Evolutionary conservation across 2,329 filamentous ascomycete genomes (phyloP), one percentile per base, ranked within the genome.

Genomic region (Grosmannia penicillata): DNA sequence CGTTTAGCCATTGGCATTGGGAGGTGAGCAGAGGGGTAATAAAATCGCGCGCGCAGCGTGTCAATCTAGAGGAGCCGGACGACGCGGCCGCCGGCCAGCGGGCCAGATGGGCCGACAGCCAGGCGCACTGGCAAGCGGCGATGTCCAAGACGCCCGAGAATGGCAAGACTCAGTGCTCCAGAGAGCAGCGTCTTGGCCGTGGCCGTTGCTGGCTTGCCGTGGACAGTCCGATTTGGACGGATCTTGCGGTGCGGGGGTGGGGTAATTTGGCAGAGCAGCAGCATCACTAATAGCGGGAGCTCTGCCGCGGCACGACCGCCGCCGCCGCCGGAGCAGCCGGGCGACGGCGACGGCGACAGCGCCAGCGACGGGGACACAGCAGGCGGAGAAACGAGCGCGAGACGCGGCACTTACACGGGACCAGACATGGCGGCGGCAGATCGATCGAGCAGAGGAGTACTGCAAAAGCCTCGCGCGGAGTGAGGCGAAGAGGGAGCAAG

Each of bases 371-470:
- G n/a, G 15, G 28, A 32, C n/a, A n/a, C n/a, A n/a, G n/a, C n/a
- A n/a, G n/a, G 41, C 34, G 37, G 27, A 40, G 37, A 19, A 6
- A 19, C 14, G 23, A 15, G 22, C 30, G 17, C 18, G 5, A 7
- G 45, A 41, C n/a, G 28, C 29, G 32, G 49, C 47, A 77, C 75
- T 78, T 73, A 79, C 75, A 75, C 72, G 62, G 75, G 61, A 59
- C 70, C 70, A 68, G 72, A 75, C 72, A 76, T 75, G 61, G 61
- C 27, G 43, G 42, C 30, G 38, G 18, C 17, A 28, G 26, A 14
- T 32, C 36, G n/a, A 25, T 18, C 24, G 17, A n/a, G 13, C 8
- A 11, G 7, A 28, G 23, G 30, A 14, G 28, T 15, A 24, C 19
- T 30, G 35, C 18, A 24, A 26, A 36, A 22, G 29, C 27, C 31